These are phyloP conservation scores for Lecanoromycetidae sp. DNA, from an alignment of 2,329 filamentous ascomycete genomes.

Conservation along the genomic window DNA sequence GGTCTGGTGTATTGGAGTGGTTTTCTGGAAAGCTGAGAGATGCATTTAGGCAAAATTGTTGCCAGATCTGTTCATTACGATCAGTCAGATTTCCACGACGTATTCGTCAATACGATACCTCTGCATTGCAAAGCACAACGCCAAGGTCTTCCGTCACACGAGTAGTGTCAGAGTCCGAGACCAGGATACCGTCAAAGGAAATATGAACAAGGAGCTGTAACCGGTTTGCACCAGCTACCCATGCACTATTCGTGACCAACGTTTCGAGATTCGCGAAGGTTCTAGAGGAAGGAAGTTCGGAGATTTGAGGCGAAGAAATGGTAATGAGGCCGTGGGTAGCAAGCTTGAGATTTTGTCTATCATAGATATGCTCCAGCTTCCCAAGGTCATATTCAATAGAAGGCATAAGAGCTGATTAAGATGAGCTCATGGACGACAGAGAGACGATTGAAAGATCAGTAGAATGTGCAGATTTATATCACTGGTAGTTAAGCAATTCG, in stretches of 20 bases:
- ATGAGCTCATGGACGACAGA: too few relatives aligned
- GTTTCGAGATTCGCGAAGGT: slow-evolving; percentile 1
- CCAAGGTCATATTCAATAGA: neutral
- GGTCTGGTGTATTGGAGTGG: neutral
- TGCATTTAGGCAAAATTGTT: slow-evolving; percentile 6
- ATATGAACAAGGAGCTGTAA: slow-evolving; percentile 6
- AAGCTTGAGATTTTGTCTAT: slow-evolving; percentile 10
- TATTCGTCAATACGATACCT: neutral
- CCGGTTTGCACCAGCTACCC: slow-evolving; percentile 5
- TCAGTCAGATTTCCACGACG: neutral
- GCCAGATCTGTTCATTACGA: slow-evolving; percentile 7
- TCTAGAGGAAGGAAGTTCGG: neutral
- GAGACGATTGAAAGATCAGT: too few relatives aligned
- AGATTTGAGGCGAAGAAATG: neutral
- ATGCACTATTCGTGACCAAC: slow-evolving; percentile 3
- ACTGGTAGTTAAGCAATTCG: too few relatives aligned
- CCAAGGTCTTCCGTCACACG: slow-evolving; percentile 6
- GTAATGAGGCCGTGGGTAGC: neutral
- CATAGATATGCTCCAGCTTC: slow-evolving; percentile 8
- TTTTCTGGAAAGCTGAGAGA: slow-evolving; percentile 3
- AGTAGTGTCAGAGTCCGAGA: neutral
- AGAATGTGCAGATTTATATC: too few relatives aligned
- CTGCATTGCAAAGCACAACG: slow-evolving; percentile 1
- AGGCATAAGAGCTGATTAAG: neutral
- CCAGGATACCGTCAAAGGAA: neutral